Evolutionary conservation across 345 rosid species (phyloP), one percentile per base, ranked within the genome.

Genomic region (Pugionium dolabratum): DNA sequence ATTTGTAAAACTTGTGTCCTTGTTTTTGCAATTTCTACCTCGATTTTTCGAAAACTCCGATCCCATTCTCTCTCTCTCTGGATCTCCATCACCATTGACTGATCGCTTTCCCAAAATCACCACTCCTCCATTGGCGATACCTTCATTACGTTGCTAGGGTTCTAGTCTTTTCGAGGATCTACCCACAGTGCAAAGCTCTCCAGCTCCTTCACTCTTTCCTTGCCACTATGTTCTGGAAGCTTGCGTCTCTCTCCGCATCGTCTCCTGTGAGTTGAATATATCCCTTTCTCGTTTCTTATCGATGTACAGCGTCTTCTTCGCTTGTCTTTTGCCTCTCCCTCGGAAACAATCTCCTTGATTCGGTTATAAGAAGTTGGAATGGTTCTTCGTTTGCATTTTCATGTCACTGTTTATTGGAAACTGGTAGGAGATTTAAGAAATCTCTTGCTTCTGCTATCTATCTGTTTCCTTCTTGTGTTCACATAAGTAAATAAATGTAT

Each of bases 211-310:
- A n/a, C 31, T 62, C 37, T 34, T 42, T 30, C 41, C 5, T 57
- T 58, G 36, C 41, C 78, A 5, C 55, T 72, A 94, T 94, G 99
- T 94, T 94, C 53, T 94, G 99, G 97, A 94, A 90, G 78, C 87
- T 94, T 50, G 78, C 97, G 2, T 66, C 88, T 71, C 78, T 94
- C 65, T 86, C 99, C 3, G 77, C 96, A 6, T 82, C 98, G 36
- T 90, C 95, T 68, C 97, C 99, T 2, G 99, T 94, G 59, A 90
- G 92, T 79, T 46, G 34, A 18, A 7, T 1, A 41, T 36, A 60
- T 61, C 36, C 42, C 42, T 40, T 32, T 0, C 10, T 2, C 2
- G 4, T 6, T 9, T n/a, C 11, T 49, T 47, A 18, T 18, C 18
- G 18, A 18, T 18, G 18, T 18, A 18, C 18, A 18, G 18, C 18